Conservation (phyloP, 2,329 filamentous ascomycete species). For the Trichoderma sp. region DNA sequence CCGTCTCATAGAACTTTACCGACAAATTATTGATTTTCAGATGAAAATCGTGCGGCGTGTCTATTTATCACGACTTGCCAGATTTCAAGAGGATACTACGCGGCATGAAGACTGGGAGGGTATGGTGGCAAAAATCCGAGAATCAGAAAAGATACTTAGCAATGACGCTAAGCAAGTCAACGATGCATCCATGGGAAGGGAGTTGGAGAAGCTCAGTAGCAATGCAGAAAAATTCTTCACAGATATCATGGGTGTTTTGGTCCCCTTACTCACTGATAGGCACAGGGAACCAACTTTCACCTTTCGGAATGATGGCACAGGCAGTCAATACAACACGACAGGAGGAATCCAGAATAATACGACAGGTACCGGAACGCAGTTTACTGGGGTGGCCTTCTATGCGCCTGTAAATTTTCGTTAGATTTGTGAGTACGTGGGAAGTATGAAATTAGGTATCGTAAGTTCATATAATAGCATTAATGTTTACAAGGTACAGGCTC, state of each 20-base stretch:
- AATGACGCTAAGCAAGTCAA: neutral
- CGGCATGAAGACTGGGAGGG: neutral
- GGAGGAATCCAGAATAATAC: neutral
- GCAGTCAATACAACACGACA: neutral
- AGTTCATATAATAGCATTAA: too few relatives aligned
- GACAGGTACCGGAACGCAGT: neutral
- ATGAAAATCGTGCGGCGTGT: neutral
- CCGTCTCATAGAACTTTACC: neutral
- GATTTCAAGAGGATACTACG: neutral
- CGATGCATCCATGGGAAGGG: neutral
- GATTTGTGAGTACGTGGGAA: too few relatives aligned
- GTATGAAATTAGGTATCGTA: too few relatives aligned
- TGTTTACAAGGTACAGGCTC: too few relatives aligned
- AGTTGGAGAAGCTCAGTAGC: neutral
- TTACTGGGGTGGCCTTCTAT: neutral
- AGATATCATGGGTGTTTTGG: neutral
- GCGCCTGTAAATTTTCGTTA: too few relatives aligned
- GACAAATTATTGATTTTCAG: neutral
- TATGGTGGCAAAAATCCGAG: neutral
- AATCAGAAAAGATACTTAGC: neutral
- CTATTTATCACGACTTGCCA: neutral
- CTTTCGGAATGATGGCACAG: neutral
- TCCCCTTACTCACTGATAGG: neutral
- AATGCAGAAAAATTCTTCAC: neutral
- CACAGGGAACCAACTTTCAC: fast-evolving